Conservation (phyloP, 2,329 filamentous ascomycete genomes). For the Sordariomycetes sp. region DNA sequence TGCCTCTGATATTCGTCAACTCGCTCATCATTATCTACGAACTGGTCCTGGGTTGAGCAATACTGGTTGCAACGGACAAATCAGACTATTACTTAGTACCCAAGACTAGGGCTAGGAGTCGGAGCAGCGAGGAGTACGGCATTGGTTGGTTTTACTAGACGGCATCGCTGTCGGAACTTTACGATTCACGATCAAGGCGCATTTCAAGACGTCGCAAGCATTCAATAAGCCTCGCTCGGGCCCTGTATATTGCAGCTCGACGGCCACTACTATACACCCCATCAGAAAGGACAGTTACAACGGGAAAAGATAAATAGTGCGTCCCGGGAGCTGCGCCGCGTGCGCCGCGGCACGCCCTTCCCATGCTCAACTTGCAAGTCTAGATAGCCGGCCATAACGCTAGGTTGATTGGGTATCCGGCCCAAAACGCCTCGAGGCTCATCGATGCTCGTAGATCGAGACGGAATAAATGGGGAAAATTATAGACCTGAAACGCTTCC, state of each 20-base stretch:
- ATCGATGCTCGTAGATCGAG: background rate
- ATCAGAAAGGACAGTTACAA: background rate
- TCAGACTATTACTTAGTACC: background rate
- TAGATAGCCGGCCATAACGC: background rate
- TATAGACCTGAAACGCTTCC: background rate
- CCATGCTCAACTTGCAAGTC: no score
- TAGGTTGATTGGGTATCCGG: background rate
- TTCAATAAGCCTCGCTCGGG: no score
- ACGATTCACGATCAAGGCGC: no score
- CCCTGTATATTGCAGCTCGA: no score
- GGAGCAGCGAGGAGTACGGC: no score
- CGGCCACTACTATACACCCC: background rate
- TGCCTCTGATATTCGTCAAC: constrained; percentile 79
- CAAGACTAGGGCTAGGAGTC: no score
- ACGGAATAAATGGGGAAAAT: background rate
- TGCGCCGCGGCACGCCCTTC: no score
- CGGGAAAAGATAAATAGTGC: no score
- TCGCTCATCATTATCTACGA: constrained; percentile 76
- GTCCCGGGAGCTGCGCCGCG: no score
- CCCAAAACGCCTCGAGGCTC: background rate
- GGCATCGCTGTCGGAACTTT: no score
- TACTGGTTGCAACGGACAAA: background rate
- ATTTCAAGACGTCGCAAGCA: no score
- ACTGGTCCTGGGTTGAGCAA: constrained; percentile 61
- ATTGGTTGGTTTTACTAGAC: no score